Evolutionary conservation across 1,284 basidiomycete genomes (phyloP), one percentile per base, ranked within the genome.

Genomic region (Xanthoconium separans): DNA sequence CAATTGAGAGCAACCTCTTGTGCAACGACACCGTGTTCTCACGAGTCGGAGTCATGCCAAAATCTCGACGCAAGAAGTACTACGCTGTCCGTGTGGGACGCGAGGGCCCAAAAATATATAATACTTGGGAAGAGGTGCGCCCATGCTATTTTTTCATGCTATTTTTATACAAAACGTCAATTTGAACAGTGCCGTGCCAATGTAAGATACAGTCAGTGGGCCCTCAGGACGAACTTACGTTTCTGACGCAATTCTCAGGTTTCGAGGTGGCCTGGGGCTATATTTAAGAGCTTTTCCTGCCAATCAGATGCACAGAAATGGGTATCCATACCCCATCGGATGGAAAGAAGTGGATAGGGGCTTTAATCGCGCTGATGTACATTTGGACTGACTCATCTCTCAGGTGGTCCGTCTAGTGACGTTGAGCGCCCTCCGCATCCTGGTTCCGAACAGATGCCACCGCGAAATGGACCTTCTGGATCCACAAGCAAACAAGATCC

Each of bases 1-100:
- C n/a, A n/a, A n/a, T n/a, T n/a, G n/a, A n/a, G n/a, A n/a, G n/a
- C n/a, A n/a, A n/a, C n/a, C n/a, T n/a, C n/a, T n/a, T n/a, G n/a
- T n/a, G n/a, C n/a, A n/a, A n/a, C n/a, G n/a, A n/a, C n/a, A n/a
- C n/a, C n/a, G 24, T 24, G 24, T 24, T 24, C 24, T 24, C 24
- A 24, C 24, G 24, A 24, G 3, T 24, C 24, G 24, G n/a, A 37
- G 10, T 18, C 24, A 74, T 73, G 72, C 65, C 68, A 40, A 73
- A 70, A 52, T 65, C 60, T n/a, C 2, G 47, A 13, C 58, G 65
- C 36, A 75, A 62, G 24, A 85, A 83, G 58, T 84, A 69, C 55
- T 86, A 85, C 47, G 84, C 84, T 3, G 83, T 85, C 2, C 70
- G 73, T 37, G 66, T 75, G 30, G 84, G 84, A 4, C 70, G 79